Evolutionary conservation across 2,329 filamentous ascomycete genomes (phyloP), one percentile per base, ranked within the genome.

Genomic region (Beauveria caledonica): DNA sequence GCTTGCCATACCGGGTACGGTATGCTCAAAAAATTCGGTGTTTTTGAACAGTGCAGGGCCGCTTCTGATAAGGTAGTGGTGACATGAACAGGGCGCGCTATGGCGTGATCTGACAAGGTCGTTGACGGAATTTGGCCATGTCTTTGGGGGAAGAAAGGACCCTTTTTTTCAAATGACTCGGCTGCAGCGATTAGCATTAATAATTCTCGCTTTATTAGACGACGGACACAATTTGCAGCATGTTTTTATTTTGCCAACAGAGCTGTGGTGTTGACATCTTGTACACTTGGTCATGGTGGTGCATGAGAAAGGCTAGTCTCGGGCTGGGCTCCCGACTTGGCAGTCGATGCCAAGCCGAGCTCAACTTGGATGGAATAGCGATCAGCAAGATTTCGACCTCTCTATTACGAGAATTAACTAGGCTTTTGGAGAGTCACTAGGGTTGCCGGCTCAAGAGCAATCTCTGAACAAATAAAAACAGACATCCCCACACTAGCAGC

Each of bases 81-180:
- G 45, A 49, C 46, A 58, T 50, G 29, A 49, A 57, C 29, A 36
- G 7, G 19, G 55, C 29, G 11, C 17, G 33, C 55, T 27, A 58
- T 58, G 55, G 55, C 55, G 55, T 58, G 33, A 58, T 58, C 55
- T 58, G 55, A 58, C 55, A 29, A 36, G 33, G 21, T n/a, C 33
- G 21, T 9, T 17, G 13, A 27, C 45, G 33, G 17, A 33, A 50
- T 21, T n/a, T n/a, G 23, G 55, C 55, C 36, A 21, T 36, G 51
- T 46, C 4, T 36, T 5, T 9, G 17, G 23, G 21, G 53, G 11
- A 29, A 23, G 17, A 21, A 33, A 11, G 46, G 29, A 23, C 27
- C 44, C 25, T 3, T 40, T 17, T 5, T n/a, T n/a, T n/a, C 17
- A 17, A 19, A 3, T 13, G 13, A 40, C 21, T 57, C 44, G 44